phyloP scores from a whole-genome alignment of 441 rosid genomes.

The Dalechampia spathulata region DNA sequence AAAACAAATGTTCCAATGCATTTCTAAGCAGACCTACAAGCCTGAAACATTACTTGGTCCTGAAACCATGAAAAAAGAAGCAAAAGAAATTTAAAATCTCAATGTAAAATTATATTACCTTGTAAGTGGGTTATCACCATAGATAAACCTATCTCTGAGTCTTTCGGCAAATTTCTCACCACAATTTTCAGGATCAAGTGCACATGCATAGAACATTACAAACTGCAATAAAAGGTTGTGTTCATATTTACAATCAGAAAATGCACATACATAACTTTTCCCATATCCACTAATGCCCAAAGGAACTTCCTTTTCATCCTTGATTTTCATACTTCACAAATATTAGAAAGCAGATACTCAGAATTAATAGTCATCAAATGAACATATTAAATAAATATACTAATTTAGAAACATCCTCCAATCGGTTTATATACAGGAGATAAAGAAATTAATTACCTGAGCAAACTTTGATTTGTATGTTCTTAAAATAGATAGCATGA shows the following conservation, averaged over 20 bases:
- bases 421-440: background rate
- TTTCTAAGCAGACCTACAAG: background rate
- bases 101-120: conserved; percentile 31
- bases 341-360: background rate
- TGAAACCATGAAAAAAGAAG: background rate
- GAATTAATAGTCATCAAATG: background rate
- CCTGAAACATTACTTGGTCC: background rate
- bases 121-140: conserved; percentile 30
- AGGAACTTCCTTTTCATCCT: background rate
- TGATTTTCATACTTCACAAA: background rate
- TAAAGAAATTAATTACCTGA: conserved; percentile 41
- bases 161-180: conserved; percentile 54
- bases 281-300: background rate
- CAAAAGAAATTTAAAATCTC: background rate
- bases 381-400: background rate
- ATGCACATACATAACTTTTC: background rate
- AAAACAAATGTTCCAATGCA: background rate
- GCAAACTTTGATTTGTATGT: conserved; percentile 73
- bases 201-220: conserved; percentile 76
- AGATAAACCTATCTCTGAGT: conserved; percentile 46
- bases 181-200: conserved; percentile 74
- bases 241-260: conserved; percentile 4
- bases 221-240: conserved; percentile 45
- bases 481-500: conserved; percentile 47
- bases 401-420: background rate